Evolutionary conservation across 345 rosid species (phyloP).

Genomic region (Citrus glauca): DNA sequence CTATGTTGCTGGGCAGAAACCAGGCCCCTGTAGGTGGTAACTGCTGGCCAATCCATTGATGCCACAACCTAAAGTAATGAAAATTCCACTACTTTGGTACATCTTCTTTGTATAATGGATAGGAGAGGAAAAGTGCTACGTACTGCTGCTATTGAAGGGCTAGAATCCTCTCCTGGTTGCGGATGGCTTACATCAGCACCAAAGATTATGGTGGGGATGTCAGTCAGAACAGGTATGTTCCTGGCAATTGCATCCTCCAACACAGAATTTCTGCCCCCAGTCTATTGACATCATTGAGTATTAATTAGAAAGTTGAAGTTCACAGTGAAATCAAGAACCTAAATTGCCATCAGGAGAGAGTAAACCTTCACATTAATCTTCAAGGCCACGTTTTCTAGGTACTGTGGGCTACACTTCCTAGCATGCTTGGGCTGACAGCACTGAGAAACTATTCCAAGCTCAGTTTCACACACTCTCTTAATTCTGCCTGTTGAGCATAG

Average conservation of each 20-base stretch:
- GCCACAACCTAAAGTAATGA: constrained; percentile 61
- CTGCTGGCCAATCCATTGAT: constrained; percentile 85
- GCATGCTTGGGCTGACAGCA: constrained; percentile 61
- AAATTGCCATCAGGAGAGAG: neutral
- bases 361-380: constrained; percentile 84
- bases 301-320: constrained; percentile 1
- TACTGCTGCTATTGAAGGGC: constrained; percentile 88
- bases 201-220: constrained; percentile 65
- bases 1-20: constrained; percentile 70
- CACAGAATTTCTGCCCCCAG: constrained; percentile 70
- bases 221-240: constrained; percentile 46
- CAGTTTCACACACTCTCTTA: constrained; percentile 66
- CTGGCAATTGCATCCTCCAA: constrained; percentile 47
- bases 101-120: neutral
- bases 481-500: constrained; percentile 40
- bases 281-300: neutral
- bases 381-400: constrained; percentile 55
- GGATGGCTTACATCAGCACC: constrained; percentile 94
- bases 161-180: constrained; percentile 62
- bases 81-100: neutral
- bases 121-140: neutral
- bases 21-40: constrained; percentile 63
- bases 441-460: constrained; percentile 69
- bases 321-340: neutral
- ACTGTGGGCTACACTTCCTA: constrained; percentile 37